Evolutionary conservation across 768 basidiomycete genomes (phyloP).

Genomic region (Pleurotus ostreatus): DNA sequence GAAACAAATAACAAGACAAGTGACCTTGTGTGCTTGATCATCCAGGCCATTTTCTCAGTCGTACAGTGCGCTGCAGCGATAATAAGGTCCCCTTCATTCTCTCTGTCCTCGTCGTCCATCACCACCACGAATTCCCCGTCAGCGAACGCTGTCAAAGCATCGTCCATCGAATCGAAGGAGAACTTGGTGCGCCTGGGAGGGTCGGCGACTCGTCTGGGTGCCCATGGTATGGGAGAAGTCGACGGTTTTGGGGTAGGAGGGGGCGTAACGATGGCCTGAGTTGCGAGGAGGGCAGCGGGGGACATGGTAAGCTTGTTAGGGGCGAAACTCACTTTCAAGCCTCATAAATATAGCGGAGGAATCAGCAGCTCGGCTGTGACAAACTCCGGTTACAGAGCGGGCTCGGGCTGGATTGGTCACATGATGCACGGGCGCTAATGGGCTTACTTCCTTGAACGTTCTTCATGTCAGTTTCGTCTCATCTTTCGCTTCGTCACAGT

Average conservation of each 20-base stretch:
- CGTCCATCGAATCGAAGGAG: constrained; percentile 76
- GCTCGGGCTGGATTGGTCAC: constrained; percentile 1
- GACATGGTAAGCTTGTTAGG: constrained; percentile 9
- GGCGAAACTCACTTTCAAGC: not conserved
- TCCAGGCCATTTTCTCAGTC: constrained; percentile 98
- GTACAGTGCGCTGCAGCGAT: constrained; percentile 81
- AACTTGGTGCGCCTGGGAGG: constrained; percentile 37
- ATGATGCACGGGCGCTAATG: not conserved
- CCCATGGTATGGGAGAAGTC: constrained; percentile 22
- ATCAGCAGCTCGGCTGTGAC: constrained; percentile 6
- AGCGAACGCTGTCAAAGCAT: constrained; percentile 71
- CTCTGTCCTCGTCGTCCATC: constrained; percentile 93
- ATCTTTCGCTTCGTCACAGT: not conserved
- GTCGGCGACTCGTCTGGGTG: constrained; percentile 28
- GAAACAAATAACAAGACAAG: constrained; percentile 16
- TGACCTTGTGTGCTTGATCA: constrained; percentile 94
- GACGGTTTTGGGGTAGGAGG: constrained; percentile 15
- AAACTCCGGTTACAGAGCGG: not conserved
- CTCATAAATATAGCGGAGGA: not conserved
- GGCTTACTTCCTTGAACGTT: not conserved
- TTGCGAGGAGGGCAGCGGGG: not conserved
- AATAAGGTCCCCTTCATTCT: constrained; percentile 97
- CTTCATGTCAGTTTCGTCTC: not conserved
- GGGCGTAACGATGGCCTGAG: not conserved
- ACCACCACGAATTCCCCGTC: constrained; percentile 92